Conservation (phyloP, 306 rosid genomes). For the Spatholobus suberectus region DNA sequence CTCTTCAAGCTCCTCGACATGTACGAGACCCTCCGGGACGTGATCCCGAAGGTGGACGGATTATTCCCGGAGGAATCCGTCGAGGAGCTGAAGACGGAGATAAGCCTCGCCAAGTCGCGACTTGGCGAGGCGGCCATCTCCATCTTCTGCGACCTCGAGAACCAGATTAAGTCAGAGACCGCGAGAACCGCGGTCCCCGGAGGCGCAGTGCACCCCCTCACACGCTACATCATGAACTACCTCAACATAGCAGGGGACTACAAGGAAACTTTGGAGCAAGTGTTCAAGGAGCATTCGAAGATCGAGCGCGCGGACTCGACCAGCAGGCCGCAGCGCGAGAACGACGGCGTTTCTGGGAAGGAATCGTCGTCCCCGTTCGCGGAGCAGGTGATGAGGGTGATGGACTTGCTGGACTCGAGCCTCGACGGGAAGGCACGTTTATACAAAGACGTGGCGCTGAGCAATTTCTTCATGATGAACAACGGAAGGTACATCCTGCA, state of each 20-base stretch:
- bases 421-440: conserved; percentile 66
- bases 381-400: conserved; percentile 54
- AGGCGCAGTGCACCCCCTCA: conserved; percentile 59
- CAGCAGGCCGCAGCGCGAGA: conserved; percentile 27
- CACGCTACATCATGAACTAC: conserved; percentile 62
- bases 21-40: conserved; percentile 62
- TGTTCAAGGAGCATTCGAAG: conserved; percentile 55
- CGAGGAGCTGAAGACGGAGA: conserved; percentile 53
- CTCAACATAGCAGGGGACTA: conserved; percentile 51
- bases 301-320: conserved; percentile 60
- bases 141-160: conserved; percentile 54
- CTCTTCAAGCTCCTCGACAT: conserved; percentile 71
- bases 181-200: conserved; percentile 51
- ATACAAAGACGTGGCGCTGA: conserved; percentile 65
- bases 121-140: conserved; percentile 54
- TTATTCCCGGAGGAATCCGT: conserved; percentile 47
- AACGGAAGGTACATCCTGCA: conserved; percentile 90
- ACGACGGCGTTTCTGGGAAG: background rate
- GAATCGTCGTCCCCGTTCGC: conserved; percentile 52
- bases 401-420: conserved; percentile 71
- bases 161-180: conserved; percentile 44
- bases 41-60: conserved; percentile 33
- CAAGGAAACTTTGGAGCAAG: conserved; percentile 55
- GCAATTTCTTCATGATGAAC: conserved; percentile 88
- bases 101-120: conserved; percentile 39